Percentiles rank a stretch among this genome's conserved stretches.
Evolutionary conservation across 768 basidiomycete genomes (phyloP).

Genomic region (Pisolithus albus): DNA sequence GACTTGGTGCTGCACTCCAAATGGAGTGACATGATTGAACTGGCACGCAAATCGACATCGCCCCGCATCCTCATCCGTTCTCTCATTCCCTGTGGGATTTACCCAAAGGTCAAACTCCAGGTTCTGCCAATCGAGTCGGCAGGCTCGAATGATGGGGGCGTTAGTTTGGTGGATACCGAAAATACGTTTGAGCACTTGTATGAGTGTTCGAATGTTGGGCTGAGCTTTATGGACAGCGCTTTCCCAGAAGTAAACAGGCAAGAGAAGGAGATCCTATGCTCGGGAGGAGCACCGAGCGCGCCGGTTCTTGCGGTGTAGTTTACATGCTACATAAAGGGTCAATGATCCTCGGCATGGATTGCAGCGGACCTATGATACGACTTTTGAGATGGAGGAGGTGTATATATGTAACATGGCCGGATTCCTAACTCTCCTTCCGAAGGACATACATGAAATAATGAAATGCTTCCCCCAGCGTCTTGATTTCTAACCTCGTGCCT

Average conservation of each 20-base stretch:
- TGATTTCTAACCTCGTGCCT: slow-evolving; percentile 56
- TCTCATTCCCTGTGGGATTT: slow-evolving; percentile 20
- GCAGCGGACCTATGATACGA: too few species aligned
- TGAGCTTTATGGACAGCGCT: slow-evolving; percentile 16
- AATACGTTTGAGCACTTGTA: slow-evolving; percentile 22
- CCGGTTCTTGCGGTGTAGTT: too few species aligned
- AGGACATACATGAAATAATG: slow-evolving; percentile 79
- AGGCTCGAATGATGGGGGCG: slow-evolving; percentile 5
- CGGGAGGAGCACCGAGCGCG: too few species aligned
- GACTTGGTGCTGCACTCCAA: slow-evolving; percentile 17
- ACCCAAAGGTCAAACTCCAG: slow-evolving; percentile 21
- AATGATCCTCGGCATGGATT: too few species aligned
- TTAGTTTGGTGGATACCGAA: slow-evolving; percentile 14
- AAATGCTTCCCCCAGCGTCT: slow-evolving; percentile 69
- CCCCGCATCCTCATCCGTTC: slow-evolving; percentile 22
- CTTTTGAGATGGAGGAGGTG: too few species aligned
- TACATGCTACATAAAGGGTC: too few species aligned
- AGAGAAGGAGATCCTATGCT: not conserved
- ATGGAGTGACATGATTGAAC: slow-evolving; percentile 22
- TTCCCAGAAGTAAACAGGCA: slow-evolving; percentile 16
- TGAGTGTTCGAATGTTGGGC: slow-evolving; percentile 13
- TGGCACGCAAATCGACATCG: slow-evolving; percentile 17
- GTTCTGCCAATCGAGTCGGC: slow-evolving; percentile 16
- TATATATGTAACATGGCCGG: slow-evolving; percentile 5
- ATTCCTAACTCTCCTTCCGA: slow-evolving; percentile 26